phyloP scores from a whole-genome alignment of 2,329 filamentous ascomycete species.

The Colletotrichum tamarilloi region DNA sequence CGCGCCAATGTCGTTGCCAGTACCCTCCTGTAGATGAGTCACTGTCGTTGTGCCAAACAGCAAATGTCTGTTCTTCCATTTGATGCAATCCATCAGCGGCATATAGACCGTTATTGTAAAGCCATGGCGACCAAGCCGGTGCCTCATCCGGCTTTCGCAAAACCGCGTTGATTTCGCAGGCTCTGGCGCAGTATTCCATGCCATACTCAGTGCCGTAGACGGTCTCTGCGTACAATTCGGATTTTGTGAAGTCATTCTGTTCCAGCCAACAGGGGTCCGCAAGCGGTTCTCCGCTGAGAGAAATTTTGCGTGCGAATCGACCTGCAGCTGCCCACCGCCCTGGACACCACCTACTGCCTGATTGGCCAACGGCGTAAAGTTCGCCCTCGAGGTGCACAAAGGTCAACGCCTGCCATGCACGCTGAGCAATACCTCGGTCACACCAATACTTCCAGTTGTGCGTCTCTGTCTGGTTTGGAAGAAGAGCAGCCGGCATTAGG shows the following conservation, averaged over 20 bases:
- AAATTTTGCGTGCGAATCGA: slow-evolving; percentile 35
- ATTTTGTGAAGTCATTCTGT: slow-evolving; percentile 37
- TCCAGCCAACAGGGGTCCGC: slow-evolving; percentile 39
- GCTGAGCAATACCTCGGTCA: slow-evolving; percentile 38
- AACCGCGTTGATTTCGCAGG: slow-evolving; percentile 34
- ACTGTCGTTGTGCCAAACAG: slow-evolving; percentile 38
- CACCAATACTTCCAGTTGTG: slow-evolving; percentile 41
- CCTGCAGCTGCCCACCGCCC: slow-evolving; percentile 35
- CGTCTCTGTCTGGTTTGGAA: slow-evolving; percentile 40
- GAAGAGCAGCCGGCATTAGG: slow-evolving; percentile 39
- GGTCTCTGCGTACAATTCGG: slow-evolving; percentile 34
- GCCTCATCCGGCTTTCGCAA: slow-evolving; percentile 32
- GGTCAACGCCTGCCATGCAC: slow-evolving; percentile 35
- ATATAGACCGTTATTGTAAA: slow-evolving; percentile 37
- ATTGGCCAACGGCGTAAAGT: slow-evolving; percentile 38
- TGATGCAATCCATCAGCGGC: slow-evolving; percentile 36
- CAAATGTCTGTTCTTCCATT: slow-evolving; percentile 41
- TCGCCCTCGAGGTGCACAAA: slow-evolving; percentile 33
- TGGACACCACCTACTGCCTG: slow-evolving; percentile 32
- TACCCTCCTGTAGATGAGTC: slow-evolving; percentile 37
- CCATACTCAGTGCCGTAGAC: slow-evolving; percentile 39
- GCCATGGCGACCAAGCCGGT: slow-evolving; percentile 38
- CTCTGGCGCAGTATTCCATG: slow-evolving; percentile 37
- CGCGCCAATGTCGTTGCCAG: slow-evolving; percentile 42
- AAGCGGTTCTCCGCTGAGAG: slow-evolving; percentile 30